Base-by-base conservation (phyloP, 495 filamentous ascomycete genomes). In the Aspergillus haitiensis region DNA sequence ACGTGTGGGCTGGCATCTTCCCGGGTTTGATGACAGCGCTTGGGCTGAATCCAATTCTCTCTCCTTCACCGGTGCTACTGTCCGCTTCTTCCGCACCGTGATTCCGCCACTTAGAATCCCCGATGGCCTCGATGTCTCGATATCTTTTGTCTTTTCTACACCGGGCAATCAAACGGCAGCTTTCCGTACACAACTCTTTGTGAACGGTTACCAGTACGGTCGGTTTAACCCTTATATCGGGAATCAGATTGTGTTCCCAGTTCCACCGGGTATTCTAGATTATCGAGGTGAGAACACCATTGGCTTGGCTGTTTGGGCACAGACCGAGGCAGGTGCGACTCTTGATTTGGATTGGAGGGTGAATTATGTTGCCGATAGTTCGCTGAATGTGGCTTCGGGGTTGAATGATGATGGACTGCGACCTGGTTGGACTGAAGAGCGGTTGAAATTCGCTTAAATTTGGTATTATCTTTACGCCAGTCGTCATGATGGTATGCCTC, bases 1-100 rank as follows among this genome's bases (percentile, higher is more conserved):
- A 63, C 77, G 88, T 6, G 77, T 86, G 46, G 88, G 88, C 10
- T 88, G 76, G 68, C 85, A 88, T 63, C 78, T 88, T 6, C 88
- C 88, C 1, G 74, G 76, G 7, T 81, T 82, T 50, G 83, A 86
- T 45, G 78, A 66, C 31, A 61, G 63, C 31, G 59, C 55, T 15
- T 88, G 83, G 78, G 55, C 64, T 31, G 72, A 42, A 11, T 33
- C 46, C 18, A 33, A 32, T 33, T 39, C 15, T 0, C 55, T 81
- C 0, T 83, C 85, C 1, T 75, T 88, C 34, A 42, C 58, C 2
- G 64, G 64, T 7, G 61, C 64, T 1, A 65, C 66, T 2, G 78
- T 87, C 0, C 83, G 82, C 7, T 89, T 87, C 68, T 90, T 87
- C 73, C 78, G 81, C 34, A 79, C 84, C 0, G 71, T 72, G 5